phyloP scores from a whole-genome alignment of 495 filamentous ascomycete genomes.

The Margaritispora aquatica region DNA sequence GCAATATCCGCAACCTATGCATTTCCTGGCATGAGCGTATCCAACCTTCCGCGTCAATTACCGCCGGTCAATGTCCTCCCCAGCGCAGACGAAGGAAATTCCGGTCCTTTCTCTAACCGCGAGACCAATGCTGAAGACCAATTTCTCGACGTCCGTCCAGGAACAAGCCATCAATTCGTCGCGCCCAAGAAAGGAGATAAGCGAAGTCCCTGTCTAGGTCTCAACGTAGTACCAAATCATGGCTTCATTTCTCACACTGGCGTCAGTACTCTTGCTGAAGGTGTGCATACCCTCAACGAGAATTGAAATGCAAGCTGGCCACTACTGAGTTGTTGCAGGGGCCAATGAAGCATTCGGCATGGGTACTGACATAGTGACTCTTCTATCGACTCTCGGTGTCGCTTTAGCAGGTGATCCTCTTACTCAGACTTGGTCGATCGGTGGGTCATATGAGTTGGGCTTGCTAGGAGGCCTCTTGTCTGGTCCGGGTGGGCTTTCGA shows the following conservation, averaged over 20 bases:
- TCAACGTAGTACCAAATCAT: constrained; percentile 47
- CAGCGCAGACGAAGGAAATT: neutral
- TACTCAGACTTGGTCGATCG: constrained; percentile 12
- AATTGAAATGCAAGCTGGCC: neutral
- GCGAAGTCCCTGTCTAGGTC: constrained; percentile 43
- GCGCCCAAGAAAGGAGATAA: constrained; percentile 34
- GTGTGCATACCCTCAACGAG: constrained; percentile 11
- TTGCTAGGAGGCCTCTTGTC: constrained; percentile 7
- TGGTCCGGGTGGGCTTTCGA: constrained; percentile 4
- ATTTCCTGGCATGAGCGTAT: neutral
- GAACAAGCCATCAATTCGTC: constrained; percentile 29
- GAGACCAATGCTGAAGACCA: neutral
- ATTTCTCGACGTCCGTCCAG: constrained; percentile 10
- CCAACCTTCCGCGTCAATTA: neutral
- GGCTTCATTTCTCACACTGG: constrained; percentile 46
- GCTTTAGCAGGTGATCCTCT: constrained; percentile 38
- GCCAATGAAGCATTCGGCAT: constrained; percentile 38
- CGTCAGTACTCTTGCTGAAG: constrained; percentile 29
- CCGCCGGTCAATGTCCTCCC: neutral
- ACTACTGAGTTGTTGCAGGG: neutral
- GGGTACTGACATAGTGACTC: constrained; percentile 20
- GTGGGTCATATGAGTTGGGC: neutral
- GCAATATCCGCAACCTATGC: neutral
- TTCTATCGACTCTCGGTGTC: constrained; percentile 34
- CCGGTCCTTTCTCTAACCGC: neutral